Evolutionary conservation across 306 rosid species (phyloP).

Genomic region (Quillaja saponaria): DNA sequence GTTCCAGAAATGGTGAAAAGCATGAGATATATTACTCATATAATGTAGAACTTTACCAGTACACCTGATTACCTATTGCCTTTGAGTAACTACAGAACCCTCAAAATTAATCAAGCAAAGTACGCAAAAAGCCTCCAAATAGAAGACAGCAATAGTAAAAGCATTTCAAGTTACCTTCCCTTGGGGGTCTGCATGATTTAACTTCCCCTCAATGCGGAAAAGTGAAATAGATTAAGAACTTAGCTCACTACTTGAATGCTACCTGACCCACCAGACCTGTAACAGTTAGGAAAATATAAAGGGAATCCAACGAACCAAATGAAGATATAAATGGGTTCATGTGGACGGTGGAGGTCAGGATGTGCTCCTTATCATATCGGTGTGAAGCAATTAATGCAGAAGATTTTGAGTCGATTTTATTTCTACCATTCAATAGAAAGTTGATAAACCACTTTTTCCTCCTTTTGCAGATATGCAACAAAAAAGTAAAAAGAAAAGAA

Average conservation of each 20-base stretch:
- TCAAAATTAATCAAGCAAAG: constrained; percentile 23
- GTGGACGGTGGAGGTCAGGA: constrained; percentile 41
- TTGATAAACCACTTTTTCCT: neutral
- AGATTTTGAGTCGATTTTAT: constrained; percentile 28
- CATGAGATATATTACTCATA: neutral
- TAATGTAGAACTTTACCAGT: neutral
- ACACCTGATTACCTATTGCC: neutral
- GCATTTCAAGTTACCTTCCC: constrained; percentile 67
- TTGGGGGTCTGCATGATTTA: constrained; percentile 92
- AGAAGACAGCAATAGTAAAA: constrained; percentile 25
- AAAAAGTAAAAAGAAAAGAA: neutral
- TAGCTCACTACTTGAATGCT: constrained; percentile 56
- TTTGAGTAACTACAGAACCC: constrained; percentile 12
- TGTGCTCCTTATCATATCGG: constrained; percentile 50
- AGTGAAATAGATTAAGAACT: constrained; percentile 31
- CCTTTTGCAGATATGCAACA: neutral
- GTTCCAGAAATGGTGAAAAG: neutral
- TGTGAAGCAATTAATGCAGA: constrained; percentile 47
- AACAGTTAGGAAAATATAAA: constrained; percentile 44
- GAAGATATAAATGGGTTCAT: constrained; percentile 64
- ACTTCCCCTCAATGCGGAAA: constrained; percentile 34
- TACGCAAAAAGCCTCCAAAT: constrained; percentile 18
- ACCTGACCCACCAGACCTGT: constrained; percentile 73
- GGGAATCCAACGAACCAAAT: constrained; percentile 64
- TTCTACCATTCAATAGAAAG: constrained; percentile 19